phyloP scores from a whole-genome alignment of 805 yeast genomes.

The Wickerhamiella bombiphila region DNA sequence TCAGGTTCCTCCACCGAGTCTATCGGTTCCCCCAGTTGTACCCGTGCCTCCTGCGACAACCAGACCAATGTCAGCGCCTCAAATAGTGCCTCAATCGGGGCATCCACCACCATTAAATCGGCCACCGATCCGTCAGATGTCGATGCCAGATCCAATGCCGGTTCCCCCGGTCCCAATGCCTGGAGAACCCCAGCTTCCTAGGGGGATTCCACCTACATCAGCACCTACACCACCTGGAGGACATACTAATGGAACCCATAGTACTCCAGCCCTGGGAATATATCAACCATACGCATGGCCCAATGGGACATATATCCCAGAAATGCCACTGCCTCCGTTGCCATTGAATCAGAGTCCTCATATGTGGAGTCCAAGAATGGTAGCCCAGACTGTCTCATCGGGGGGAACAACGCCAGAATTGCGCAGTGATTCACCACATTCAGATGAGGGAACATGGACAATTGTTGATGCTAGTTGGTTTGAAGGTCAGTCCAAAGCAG shows the following conservation, averaged over 20 bases:
- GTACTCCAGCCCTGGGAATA: not conserved
- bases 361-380: not conserved
- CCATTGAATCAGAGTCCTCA: not conserved
- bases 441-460: not conserved
- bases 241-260: not conserved
- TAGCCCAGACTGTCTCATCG: not conserved
- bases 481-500: not conserved
- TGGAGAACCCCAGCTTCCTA: not conserved
- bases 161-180: not conserved
- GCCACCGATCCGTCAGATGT: not conserved
- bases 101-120: not conserved
- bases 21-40: not conserved
- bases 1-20: not conserved
- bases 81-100: not conserved
- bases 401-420: not conserved
- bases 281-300: not conserved
- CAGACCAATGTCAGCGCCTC: not conserved
- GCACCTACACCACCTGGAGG: not conserved
- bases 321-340: not conserved
- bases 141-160: not conserved
- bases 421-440: slow-evolving; percentile 1
- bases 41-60: not conserved
- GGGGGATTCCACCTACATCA: too few relatives aligned
- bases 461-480: not conserved
- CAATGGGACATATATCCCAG: not conserved